Evolutionary conservation across 1,284 basidiomycete genomes (phyloP).

Genomic region (Fistulinella cinereoalba): DNA sequence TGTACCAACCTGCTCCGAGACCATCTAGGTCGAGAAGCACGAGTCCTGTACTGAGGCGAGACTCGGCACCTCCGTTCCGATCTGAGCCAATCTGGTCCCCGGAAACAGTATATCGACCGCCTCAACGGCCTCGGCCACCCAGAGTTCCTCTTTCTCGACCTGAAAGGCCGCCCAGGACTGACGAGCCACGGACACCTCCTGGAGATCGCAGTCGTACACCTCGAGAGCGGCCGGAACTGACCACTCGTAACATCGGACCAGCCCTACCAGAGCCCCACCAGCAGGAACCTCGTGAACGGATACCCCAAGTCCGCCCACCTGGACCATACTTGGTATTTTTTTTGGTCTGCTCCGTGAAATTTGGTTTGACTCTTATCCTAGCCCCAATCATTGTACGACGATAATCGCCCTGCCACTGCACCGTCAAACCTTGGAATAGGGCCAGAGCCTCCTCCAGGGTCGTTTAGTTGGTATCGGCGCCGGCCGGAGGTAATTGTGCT

Average conservation of each 20-base stretch:
- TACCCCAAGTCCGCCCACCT: slow-evolving; percentile 25
- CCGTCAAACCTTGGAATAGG: slow-evolving; percentile 19
- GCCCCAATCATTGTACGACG: slow-evolving; percentile 16
- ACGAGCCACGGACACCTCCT: slow-evolving; percentile 1
- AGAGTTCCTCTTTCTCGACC: slow-evolving; percentile 10
- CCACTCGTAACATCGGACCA: slow-evolving; percentile 12
- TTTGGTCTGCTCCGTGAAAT: not conserved
- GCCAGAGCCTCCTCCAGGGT: slow-evolving; percentile 12
- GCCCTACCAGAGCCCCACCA: slow-evolving; percentile 3
- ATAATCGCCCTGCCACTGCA: slow-evolving; percentile 29
- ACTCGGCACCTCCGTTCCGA: slow-evolving; percentile 23
- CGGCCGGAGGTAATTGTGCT: slow-evolving; percentile 18
- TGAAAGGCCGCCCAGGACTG: not conserved
- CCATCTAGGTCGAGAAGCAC: slow-evolving; percentile 43
- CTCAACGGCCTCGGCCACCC: slow-evolving; percentile 5
- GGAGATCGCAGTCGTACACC: slow-evolving; percentile 9
- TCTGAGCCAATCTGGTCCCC: slow-evolving; percentile 18
- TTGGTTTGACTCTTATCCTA: slow-evolving; percentile 9
- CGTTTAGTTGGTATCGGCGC: slow-evolving; percentile 26
- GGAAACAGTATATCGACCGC: slow-evolving; percentile 15
- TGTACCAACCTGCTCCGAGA: slow-evolving; percentile 48
- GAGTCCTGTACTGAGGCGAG: slow-evolving; percentile 33
- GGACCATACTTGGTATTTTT: slow-evolving; percentile 20
- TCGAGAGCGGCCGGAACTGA: slow-evolving; percentile 1
- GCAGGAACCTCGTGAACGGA: slow-evolving; percentile 17